Base-by-base conservation (phyloP, 1,284 basidiomycete genomes). In the Leccinum variabile region DNA sequence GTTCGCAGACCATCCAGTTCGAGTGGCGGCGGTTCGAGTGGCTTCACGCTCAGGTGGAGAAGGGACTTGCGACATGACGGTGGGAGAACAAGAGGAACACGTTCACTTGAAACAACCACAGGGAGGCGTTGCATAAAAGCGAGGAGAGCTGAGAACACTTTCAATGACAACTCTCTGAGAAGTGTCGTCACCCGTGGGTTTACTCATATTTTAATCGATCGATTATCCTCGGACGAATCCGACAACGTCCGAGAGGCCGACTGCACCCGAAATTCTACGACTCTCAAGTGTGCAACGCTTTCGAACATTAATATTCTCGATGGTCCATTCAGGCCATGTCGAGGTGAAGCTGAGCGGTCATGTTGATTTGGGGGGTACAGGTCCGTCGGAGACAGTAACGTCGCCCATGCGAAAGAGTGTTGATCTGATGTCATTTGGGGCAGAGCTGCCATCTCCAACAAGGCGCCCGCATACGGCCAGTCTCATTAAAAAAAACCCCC, bases 1-100 rank as follows among this genome's bases (percentile, higher is more conserved):
- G 13, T 39, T 64, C 11, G 60, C 44, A 50, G 65, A 60, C 73
- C 74, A 76, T 39, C 53, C 55, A 14, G 49, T 8, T 6, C 55
- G 54, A 54, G 39, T 53, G 41, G 46, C 18, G 46, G 52, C 8
- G 18, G 62, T 11, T 57, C 44, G 58, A 7, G 54, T 54, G 33
- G 9, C 5, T 44, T 72, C 56, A 39, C 59, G 58, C 9, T 64
- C 56, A 41, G 56, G 39, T 25, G 46, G 41, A 54, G 33, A 22
- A 14, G 54, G 41, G 50, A 58, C 14, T 14, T 14, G 39, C 33
- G 62, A 58, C 70, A 74, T 75, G 11, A 25, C 6, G 32, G 32
- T 32, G 7, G 50, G 39, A 58, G 28, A 50, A 60, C 5, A 18
- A 53, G 18, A 52, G 9, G 37, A 33, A 46, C 37, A 49, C 32